Evolutionary conservation across 208 protist species (phyloP).

Genomic region (Leishmania aethiopica): DNA sequence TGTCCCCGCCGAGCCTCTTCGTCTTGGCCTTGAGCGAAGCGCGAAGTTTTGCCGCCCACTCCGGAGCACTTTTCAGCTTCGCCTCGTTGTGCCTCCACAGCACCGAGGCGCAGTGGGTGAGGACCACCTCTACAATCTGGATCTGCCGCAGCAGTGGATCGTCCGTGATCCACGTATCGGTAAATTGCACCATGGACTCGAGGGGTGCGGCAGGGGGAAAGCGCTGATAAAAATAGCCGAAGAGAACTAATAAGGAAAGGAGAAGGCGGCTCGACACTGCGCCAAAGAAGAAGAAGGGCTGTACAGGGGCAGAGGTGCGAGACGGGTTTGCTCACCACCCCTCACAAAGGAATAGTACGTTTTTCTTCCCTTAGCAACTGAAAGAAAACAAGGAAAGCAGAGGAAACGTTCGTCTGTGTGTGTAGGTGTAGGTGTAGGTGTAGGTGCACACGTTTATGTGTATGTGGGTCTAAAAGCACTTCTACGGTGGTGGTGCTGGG

Average conservation of each 20-base stretch:
- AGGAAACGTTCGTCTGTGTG: background rate
- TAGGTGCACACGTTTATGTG: background rate
- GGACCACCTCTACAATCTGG: slow-evolving; percentile 59
- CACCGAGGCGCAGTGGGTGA: slow-evolving; percentile 54
- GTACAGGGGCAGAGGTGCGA: background rate
- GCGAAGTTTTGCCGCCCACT: slow-evolving; percentile 43
- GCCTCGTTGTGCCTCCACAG: slow-evolving; percentile 46
- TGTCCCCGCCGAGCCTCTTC: background rate
- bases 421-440: no score
- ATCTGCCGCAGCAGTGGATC: slow-evolving; percentile 52
- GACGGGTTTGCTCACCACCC: background rate
- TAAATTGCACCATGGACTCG: slow-evolving; percentile 22
- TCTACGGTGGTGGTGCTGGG: background rate
- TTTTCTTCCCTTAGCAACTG: no score
- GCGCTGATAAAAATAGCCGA: background rate
- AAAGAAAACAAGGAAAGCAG: background rate
- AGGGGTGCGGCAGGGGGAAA: background rate
- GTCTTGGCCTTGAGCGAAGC: slow-evolving; percentile 26
- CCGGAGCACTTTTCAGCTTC: slow-evolving; percentile 30
- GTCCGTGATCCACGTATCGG: slow-evolving; percentile 54
- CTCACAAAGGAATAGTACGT: background rate
- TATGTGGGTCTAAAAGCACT: background rate
- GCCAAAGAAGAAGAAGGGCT: background rate
- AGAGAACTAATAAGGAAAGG: background rate
- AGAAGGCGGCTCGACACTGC: background rate